Evolutionary conservation across 305 asterid genomes (phyloP), one percentile per base, ranked within the genome.

Genomic region (Fraxinus sp.): DNA sequence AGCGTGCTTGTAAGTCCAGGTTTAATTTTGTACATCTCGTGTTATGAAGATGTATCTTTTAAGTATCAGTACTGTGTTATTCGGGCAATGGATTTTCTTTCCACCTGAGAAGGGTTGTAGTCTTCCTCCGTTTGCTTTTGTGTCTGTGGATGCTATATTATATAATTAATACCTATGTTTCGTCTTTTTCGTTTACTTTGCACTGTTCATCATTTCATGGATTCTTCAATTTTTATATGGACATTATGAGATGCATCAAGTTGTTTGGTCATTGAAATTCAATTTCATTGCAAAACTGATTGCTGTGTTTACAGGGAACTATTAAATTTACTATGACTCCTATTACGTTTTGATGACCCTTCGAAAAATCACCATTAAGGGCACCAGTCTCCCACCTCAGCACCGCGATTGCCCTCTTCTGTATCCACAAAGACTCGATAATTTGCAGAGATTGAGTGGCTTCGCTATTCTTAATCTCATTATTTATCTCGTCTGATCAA

Each of bases 1-100:
- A 85, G 89, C 85, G 7, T 82, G 87, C 84, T 28, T 80, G 83
- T 89, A 84, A 88, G 80, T 79, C 78, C 20, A 30, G 75, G 22
- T 68, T 26, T 11, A 13, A 5, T 68, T 9, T 28, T 4, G 74
- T 11, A 3, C 4, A n/a, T 57, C 28, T 64, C 55, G 68, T 73
- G 35, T 6, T 68, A 10, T 72, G 83, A 18, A 71, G 73, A 16
- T 46, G 83, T 70, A n/a, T 72, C 7, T 37, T 32, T 41, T 55
- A 1, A 55, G 66, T 14, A 16, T 49, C 32, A 16, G 79, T 28
- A 30, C 36, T 4, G 37, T 68, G 37, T 57, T 57, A 24, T 11
- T 52, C 3, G 16, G 78, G 75, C 43, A 46, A 46, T 41, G 59
- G 84, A 82, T 43, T n/a, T 83, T 70, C 35, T 10, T 30, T 1